A percentile compares a stretch with the other conserved stretches of the same genome.
Conservation (phyloP, 306 rosid species). For the Mimosa pudica region DNA sequence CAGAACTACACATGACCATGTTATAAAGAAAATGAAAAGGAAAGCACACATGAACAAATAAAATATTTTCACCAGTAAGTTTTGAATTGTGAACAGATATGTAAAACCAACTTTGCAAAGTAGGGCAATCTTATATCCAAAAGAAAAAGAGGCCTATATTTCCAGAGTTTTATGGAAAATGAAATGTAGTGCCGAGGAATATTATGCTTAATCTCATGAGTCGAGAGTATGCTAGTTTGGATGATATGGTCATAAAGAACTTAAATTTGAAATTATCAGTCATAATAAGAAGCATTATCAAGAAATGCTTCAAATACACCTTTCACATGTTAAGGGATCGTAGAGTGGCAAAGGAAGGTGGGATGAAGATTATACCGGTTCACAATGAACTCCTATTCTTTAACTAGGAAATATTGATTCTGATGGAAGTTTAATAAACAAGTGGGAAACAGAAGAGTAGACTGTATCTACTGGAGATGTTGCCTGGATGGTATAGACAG, state of each 20-base stretch:
- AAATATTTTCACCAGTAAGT: constrained; percentile 1
- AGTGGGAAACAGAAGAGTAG: background rate
- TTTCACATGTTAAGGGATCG: background rate
- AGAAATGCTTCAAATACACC: constrained; percentile 7
- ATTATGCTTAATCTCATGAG: background rate
- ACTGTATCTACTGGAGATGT: background rate
- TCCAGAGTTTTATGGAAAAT: background rate
- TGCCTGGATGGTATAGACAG: background rate
- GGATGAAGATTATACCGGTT: background rate
- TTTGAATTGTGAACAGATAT: background rate
- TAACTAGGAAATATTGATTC: background rate
- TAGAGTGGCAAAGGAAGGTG: background rate
- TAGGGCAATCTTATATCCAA: constrained; percentile 7
- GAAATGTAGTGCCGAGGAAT: background rate
- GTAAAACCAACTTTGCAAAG: constrained; percentile 11
- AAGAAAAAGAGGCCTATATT: constrained; percentile 13
- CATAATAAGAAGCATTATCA: background rate
- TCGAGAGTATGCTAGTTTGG: background rate
- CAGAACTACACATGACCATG: background rate
- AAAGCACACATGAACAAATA: background rate
- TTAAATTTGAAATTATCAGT: constrained; percentile 10
- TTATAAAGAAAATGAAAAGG: too few species aligned
- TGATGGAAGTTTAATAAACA: background rate
- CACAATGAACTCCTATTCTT: background rate
- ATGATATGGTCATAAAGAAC: background rate